Evolutionary conservation across 805 yeast genomes (phyloP).

Genomic region (Martiniozyma abietophila): DNA sequence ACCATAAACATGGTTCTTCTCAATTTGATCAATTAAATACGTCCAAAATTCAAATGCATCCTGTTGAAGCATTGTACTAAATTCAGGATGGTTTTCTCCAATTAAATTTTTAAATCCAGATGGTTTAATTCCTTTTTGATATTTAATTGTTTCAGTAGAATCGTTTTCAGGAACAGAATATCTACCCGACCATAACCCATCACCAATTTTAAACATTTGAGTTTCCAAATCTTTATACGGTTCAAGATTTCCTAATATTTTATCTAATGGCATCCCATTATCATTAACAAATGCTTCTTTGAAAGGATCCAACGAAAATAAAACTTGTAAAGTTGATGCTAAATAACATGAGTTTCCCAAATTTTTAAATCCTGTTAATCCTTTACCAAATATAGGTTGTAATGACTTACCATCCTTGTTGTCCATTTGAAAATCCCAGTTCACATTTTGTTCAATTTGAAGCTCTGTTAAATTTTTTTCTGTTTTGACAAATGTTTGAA

Average conservation of each 20-base stretch:
- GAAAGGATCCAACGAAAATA: constrained; percentile 40
- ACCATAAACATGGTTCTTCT: constrained; percentile 30
- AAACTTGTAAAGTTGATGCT: constrained; percentile 68
- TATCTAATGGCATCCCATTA: constrained; percentile 28
- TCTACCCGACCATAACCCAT: constrained; percentile 68
- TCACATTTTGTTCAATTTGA: constrained; percentile 85
- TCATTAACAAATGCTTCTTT: constrained; percentile 30
- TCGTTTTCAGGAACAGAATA: constrained; percentile 52
- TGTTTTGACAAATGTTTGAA: constrained; percentile 48
- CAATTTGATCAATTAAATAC: constrained; percentile 56
- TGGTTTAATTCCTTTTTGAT: constrained; percentile 74
- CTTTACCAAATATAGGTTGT: constrained; percentile 62
- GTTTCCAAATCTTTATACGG: constrained; percentile 62
- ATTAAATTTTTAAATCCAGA: constrained; percentile 63
- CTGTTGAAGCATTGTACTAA: constrained; percentile 81
- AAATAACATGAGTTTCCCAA: constrained; percentile 91
- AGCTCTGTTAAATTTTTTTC: constrained; percentile 85
- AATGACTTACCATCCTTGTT: constrained; percentile 59
- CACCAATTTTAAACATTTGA: constrained; percentile 70
- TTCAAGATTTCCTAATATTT: constrained; percentile 27
- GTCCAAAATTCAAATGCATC: constrained; percentile 88
- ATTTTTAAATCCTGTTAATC: constrained; percentile 77
- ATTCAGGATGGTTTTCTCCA: constrained; percentile 75
- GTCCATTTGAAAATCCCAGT: constrained; percentile 86
- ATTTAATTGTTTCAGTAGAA: constrained; percentile 34